A percentile compares a stretch with the other conserved stretches of the same genome.
Evolutionary conservation across 139 green algal genomes (phyloP).

Genomic region (Micractinium conductrix): DNA sequence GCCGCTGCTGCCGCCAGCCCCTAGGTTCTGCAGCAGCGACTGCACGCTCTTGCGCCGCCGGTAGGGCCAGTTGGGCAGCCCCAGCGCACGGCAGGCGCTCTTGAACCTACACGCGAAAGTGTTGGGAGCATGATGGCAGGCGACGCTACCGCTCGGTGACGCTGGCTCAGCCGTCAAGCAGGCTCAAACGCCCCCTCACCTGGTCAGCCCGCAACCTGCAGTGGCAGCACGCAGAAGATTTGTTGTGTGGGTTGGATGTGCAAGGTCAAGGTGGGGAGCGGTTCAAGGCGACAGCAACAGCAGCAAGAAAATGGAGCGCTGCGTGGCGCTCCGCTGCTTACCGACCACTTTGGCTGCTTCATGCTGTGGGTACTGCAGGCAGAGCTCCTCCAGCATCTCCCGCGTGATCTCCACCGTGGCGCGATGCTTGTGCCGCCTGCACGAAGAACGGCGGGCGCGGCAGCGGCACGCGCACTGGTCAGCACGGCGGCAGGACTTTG

Average conservation of each 20-base stretch:
- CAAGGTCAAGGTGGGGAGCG: neutral
- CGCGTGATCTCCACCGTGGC: neutral
- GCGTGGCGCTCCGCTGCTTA: neutral
- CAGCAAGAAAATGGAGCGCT: too few species aligned
- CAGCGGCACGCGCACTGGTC: too few species aligned
- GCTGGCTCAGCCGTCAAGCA: neutral
- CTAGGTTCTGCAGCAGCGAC: neutral
- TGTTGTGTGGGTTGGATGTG: too few species aligned
- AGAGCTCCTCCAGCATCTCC: slow-evolving; percentile 3
- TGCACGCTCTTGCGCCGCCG: slow-evolving; percentile 3
- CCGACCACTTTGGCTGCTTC: slow-evolving; percentile 3
- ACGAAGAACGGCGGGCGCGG: too few species aligned
- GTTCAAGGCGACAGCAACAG: neutral
- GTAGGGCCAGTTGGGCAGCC: neutral
- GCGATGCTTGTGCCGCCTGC: slow-evolving; percentile 2
- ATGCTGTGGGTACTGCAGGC: slow-evolving; percentile 10
- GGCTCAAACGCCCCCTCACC: neutral
- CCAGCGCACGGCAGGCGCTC: slow-evolving; percentile 1
- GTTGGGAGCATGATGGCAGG: neutral
- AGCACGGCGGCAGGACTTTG: too few species aligned
- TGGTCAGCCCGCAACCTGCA: slow-evolving; percentile 3
- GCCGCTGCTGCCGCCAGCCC: too few species aligned
- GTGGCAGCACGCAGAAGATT: too few species aligned
- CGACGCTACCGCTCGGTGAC: too few species aligned
- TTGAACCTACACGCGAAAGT: neutral